phyloP scores from a whole-genome alignment of 352 stramenopile species.

The Globisporangium yorkense region DNA sequence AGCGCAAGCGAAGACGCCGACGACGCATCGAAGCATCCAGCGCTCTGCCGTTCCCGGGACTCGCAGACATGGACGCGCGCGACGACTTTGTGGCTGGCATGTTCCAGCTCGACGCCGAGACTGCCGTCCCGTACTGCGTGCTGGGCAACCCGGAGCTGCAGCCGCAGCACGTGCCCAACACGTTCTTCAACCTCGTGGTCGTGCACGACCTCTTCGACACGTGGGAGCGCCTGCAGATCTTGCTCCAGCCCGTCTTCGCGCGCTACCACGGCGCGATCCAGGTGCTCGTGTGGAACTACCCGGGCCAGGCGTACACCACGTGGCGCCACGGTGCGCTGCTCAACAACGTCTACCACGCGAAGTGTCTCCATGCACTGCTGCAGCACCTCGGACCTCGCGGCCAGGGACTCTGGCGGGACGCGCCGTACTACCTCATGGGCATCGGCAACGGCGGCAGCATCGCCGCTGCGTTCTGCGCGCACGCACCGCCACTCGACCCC shows the following conservation, averaged over 20 bases:
- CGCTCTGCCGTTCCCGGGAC: conserved; percentile 34
- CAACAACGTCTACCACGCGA: conserved; percentile 90
- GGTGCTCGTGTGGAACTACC: conserved; percentile 95
- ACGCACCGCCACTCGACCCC: conserved; percentile 29
- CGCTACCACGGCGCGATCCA: conserved; percentile 83
- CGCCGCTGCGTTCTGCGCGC: conserved; percentile 69
- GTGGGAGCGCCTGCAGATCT: conserved; percentile 92
- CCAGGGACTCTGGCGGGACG: conserved; percentile 43
- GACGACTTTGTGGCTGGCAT: conserved; percentile 46
- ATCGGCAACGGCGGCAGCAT: conserved; percentile 91
- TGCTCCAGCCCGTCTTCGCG: conserved; percentile 85
- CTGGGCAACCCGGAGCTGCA: conserved; percentile 43
- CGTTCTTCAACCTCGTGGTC: conserved; percentile 93
- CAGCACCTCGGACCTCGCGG: conserved; percentile 28
- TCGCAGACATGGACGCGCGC: conserved; percentile 41
- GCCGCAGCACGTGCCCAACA: conserved; percentile 19
- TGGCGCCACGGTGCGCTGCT: conserved; percentile 86
- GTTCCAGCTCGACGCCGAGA: conserved; percentile 93
- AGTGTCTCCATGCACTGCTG: conserved; percentile 85
- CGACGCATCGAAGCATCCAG: conserved; percentile 36
- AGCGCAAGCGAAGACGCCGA: conserved; percentile 25
- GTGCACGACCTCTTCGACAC: conserved; percentile 96
- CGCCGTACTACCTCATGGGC: conserved; percentile 91
- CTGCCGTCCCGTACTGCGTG: conserved; percentile 88
- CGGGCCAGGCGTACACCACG: conserved; percentile 92